Evolutionary conservation across 371 early-diverging fungal genomes (phyloP), one percentile per base, ranked within the genome.

Genomic region (Syncephalis plumigaleata): DNA sequence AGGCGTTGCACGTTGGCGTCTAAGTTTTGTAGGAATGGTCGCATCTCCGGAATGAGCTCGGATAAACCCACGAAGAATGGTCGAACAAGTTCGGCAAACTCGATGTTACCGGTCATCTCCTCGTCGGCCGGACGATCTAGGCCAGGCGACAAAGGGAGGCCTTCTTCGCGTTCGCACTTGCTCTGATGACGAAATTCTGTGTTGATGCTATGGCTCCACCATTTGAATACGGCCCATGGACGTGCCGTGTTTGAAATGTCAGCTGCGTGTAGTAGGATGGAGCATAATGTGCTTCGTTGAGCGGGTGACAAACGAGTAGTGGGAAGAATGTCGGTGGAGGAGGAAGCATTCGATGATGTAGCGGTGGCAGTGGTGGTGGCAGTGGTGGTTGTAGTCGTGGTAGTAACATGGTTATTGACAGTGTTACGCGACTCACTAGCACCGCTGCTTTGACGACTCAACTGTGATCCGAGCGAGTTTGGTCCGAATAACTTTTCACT

Each of bases 191-290:
- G 85, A 43, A 87, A 89, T 57, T 92, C 93, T 47, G 71, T 68
- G 11, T 83, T 77, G 7, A 90, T 82, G 44, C 83, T 51, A 60
- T 85, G 79, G 0, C 87, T 81, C 93, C 93, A 92, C 40, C 67
- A 68, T 50, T 75, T 73, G 55, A 86, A 88, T 38, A 87, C 64
- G 0, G 68, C 60, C 81, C 85, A 86, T 3, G 92, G 92, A 27
- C 87, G 64, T 25, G 82, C 72, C 0, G 90, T 77, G 50, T 91
- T 91, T 48, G 83, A 82, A 42, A 89, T 85, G 47, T 91, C 92
- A 1, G 88, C 85, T 0, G 84, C 87, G 51, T 90, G 89, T 3
- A 90, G 60, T 42, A 88, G 50, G 11, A 75, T 70, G 43, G 81
- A 75, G 50, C 76, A 73, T 13, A 88, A 54, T n/a, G 26, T 17